These are phyloP conservation scores for Ricinus communis DNA, from an alignment of 345 rosid species.

Conservation along the genomic window DNA sequence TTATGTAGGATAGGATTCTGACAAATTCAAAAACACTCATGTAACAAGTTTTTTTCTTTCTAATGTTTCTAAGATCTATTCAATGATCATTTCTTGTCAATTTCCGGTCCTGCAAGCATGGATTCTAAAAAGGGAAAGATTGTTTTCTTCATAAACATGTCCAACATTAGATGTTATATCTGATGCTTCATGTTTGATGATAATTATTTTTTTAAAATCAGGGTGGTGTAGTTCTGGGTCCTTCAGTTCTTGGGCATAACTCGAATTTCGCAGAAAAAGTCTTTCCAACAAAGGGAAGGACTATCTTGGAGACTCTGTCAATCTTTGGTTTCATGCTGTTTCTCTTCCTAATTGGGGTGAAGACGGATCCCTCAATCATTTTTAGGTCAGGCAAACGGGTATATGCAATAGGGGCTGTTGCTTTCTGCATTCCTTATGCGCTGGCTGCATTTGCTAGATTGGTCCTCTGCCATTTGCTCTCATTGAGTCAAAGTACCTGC, in stretches of 20 bases:
- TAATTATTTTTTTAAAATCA: constrained; percentile 16
- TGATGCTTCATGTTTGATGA: too few relatives aligned
- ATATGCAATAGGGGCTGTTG: constrained; percentile 9
- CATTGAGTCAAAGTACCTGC: constrained; percentile 4
- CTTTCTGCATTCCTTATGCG: constrained; percentile 19
- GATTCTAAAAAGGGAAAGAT: too few relatives aligned
- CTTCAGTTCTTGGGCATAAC: constrained; percentile 39
- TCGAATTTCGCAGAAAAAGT: constrained; percentile 16
- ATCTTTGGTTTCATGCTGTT: constrained; percentile 39
- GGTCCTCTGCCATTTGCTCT: constrained; percentile 11
- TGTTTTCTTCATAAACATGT: too few relatives aligned
- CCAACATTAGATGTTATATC: background rate
- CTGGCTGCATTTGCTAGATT: constrained; percentile 7
- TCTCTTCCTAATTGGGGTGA: constrained; percentile 40
- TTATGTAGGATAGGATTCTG: too few relatives aligned
- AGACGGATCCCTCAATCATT: constrained; percentile 29
- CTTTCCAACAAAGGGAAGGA: constrained; percentile 32
- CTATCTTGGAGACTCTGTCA: constrained; percentile 29
- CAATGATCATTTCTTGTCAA: too few relatives aligned
- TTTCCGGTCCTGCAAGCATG: too few relatives aligned
- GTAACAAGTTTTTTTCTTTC: too few relatives aligned
- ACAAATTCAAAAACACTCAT: too few relatives aligned
- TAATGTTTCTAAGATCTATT: background rate
- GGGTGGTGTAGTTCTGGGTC: constrained; percentile 48
- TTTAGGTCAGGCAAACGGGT: constrained; percentile 12